phyloP scores from a whole-genome alignment of 164 flowering plant genomes.

The Vitis cinerea region DNA sequence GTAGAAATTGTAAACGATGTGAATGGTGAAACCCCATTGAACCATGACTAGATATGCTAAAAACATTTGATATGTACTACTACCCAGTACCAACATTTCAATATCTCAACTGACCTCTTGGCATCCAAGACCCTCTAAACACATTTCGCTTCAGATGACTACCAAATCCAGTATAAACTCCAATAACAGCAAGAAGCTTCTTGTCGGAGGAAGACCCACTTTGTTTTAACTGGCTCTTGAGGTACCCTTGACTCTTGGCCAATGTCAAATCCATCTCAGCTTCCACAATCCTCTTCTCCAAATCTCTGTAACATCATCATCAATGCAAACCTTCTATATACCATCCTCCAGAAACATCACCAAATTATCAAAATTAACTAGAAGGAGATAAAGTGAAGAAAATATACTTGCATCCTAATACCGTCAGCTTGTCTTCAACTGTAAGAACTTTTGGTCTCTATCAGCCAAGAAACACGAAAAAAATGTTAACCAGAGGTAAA shows the following conservation, averaged over 20 bases:
- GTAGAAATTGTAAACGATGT: no score
- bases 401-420: slow-evolving; percentile 88
- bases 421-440: slow-evolving; percentile 80
- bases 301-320: slow-evolving; percentile 48
- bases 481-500: neutral
- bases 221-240: slow-evolving; percentile 47
- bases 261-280: slow-evolving; percentile 93
- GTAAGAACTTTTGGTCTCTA: slow-evolving; percentile 82
- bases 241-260: slow-evolving; percentile 91
- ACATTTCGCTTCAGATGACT: slow-evolving; percentile 73
- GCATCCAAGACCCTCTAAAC: slow-evolving; percentile 94
- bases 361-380: neutral
- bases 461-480: slow-evolving; percentile 16
- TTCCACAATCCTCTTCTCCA: slow-evolving; percentile 82
- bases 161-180: slow-evolving; percentile 96
- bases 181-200: slow-evolving; percentile 88
- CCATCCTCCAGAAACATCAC: neutral
- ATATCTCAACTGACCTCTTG: slow-evolving; percentile 57
- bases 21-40: no score
- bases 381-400: slow-evolving; percentile 1
- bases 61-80: no score
- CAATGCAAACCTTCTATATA: neutral
- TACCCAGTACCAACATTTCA: neutral
- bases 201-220: slow-evolving; percentile 46
- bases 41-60: no score